These are phyloP conservation scores for Globisporangium solare DNA, from an alignment of 352 stramenopile species.

Conservation along the genomic window DNA sequence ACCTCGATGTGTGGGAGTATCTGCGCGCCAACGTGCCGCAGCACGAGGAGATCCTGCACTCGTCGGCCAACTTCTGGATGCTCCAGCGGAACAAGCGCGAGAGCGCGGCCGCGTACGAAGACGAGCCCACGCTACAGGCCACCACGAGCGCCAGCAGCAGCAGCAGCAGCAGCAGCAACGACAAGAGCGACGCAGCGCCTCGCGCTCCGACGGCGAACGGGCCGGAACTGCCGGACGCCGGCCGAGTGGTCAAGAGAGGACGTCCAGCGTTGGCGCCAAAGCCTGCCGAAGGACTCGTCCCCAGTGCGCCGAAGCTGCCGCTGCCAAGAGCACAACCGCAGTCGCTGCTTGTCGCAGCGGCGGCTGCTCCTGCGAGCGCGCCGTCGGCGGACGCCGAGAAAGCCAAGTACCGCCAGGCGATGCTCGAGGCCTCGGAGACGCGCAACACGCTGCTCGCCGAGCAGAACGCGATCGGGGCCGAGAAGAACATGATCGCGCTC, in stretches of 20 bases:
- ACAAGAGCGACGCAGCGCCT: too few relatives aligned
- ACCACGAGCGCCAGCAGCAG: neutral
- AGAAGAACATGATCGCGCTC: conserved; percentile 13
- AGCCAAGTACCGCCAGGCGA: conserved; percentile 8
- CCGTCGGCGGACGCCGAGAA: neutral
- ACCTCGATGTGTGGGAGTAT: conserved; percentile 10
- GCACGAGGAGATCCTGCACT: conserved; percentile 10
- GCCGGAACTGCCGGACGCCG: too few relatives aligned
- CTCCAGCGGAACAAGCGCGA: conserved; percentile 6
- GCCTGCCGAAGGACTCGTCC: neutral
- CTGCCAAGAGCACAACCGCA: neutral
- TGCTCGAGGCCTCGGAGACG: conserved; percentile 10
- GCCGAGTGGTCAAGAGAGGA: neutral
- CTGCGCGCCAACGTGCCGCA: conserved; percentile 11
- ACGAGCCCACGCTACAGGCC: conserved; percentile 2
- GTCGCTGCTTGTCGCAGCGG: neutral
- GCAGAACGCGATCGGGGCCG: conserved; percentile 15
- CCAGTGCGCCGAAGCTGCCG: neutral
- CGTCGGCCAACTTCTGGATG: conserved; percentile 9
- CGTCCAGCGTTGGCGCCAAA: neutral
- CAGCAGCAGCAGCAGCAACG: too few relatives aligned
- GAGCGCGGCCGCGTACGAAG: conserved; percentile 5
- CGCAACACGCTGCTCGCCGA: conserved; percentile 13
- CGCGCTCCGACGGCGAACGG: too few relatives aligned
- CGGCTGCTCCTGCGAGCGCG: neutral